Evolutionary conservation across 257 asterid genomes (phyloP), one percentile per base, ranked within the genome.

Genomic region (Hygrophila difformis): DNA sequence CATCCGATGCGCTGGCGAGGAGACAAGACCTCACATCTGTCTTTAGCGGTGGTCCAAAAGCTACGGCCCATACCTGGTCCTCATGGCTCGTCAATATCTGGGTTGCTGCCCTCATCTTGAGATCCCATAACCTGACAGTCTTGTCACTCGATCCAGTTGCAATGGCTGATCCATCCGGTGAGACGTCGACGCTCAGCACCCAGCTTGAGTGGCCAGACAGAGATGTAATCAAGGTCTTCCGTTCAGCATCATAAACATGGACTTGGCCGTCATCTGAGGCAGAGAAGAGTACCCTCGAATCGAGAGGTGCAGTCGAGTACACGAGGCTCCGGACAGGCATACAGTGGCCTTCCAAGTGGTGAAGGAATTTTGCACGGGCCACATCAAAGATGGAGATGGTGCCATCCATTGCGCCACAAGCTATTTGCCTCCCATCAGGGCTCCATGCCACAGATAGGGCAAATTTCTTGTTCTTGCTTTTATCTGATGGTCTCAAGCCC

Each of bases 371-470:
- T 2, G 74, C 70, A 16, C 89, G 93, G 3, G 79, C 49, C 10
- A 81, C 93, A 7, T 91, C 97, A 26, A 86, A 82, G 5, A 91
- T 47, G 3, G 99, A 86, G 62, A 91, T 86, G 44, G 99, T 86
- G 51, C 99, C 97, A 37, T 91, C 99, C 91, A 80, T 86, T 12
- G 91, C 67, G 39, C 97, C 99, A 40, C 94, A 78, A 31, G 95
- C 79, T 10, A 91, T 70, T 40, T 73, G 94, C 33, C 79, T 69
- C 7, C 98, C 94, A 40, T 91, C 96, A 0, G 81, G 72, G 58
- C 82, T 82, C 96, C 96, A 86, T 20, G 98, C 94, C n/a, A 89
- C 84, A 3, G 96, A 89, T 33, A 89, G 91, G 59, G 82, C 84
- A 56, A 89, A 89, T 60, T 85, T 89, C 73, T 89, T 89, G 76